Evolutionary conservation across 2,329 filamentous ascomycete genomes (phyloP).

Genomic region (Colletotrichum sublineola): DNA sequence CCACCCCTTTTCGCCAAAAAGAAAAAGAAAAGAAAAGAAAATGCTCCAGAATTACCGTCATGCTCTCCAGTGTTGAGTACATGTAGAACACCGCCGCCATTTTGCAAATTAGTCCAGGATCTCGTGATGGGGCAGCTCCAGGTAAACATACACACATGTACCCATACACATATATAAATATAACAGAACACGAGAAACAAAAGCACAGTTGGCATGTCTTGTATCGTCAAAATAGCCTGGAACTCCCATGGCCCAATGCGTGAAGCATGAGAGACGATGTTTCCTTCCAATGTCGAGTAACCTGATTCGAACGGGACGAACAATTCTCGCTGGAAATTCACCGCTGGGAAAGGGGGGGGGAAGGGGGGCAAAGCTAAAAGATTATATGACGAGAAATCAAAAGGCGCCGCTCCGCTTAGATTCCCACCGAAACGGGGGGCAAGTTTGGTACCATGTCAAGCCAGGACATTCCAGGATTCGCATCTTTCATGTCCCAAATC

Average conservation of each 20-base stretch:
- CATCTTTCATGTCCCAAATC: conserved; percentile 27
- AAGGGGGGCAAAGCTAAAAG: neutral
- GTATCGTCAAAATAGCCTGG: neutral
- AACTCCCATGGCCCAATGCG: conserved; percentile 8
- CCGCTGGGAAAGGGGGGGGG: neutral
- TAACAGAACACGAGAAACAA: neutral
- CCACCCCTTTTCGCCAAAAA: neutral
- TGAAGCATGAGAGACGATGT: conserved; percentile 9
- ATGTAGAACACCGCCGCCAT: neutral
- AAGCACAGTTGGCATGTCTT: conserved; percentile 1
- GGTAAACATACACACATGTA: neutral
- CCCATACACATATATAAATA: too few species aligned
- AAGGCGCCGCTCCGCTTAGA: neutral
- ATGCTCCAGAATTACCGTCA: neutral
- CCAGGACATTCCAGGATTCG: conserved; percentile 33
- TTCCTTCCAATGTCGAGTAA: neutral
- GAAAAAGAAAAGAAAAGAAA: too few species aligned
- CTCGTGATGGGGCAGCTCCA: neutral
- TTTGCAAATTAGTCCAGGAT: neutral
- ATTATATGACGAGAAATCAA: neutral
- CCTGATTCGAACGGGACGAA: neutral
- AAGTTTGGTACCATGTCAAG: conserved; percentile 28
- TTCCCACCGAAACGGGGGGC: conserved; percentile 35
- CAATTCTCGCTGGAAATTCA: neutral
- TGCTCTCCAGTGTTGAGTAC: neutral